Base-by-base conservation (phyloP, 805 yeast genomes). In the Ascoidea asiatica region DNA sequence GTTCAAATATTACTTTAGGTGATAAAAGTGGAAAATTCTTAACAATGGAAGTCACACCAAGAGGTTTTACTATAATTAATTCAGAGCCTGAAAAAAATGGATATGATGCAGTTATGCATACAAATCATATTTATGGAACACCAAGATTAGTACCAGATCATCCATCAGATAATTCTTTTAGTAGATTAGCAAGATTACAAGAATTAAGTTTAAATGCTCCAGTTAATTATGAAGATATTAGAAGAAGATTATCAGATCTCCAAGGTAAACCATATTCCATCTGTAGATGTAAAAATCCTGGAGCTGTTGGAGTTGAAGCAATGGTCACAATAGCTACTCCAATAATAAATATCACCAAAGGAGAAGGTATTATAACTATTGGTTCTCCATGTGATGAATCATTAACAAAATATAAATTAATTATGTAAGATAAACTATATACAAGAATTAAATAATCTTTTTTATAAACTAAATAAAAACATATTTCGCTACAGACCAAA, bases 121-220 rank as follows among this genome's bases (percentile, higher is more conserved):
- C 61, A 8, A 57, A 57, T 42, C 61, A 57, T 43, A 39, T 44
- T 6, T n/a, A n/a, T n/a, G n/a, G n/a, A n/a, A n/a, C n/a, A n/a
- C n/a, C n/a, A n/a, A n/a, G n/a, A n/a, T n/a, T n/a, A n/a, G n/a
- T n/a, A n/a, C n/a, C n/a, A n/a, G n/a, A n/a, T n/a, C 39, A 8
- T 4, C 56, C 56, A 21, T 41, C 48, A 17, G 42, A 48, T 18
- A 52, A 52, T 22, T 54, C 59, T 5, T 18, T 43, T 18, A 21
- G 37, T 13, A 52, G 59, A 41, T 47, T 45, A 5, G 43, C 46
- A 5, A 44, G 56, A 19, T 43, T 53, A 19, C 41, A 43, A 36
- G 53, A 55, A 38, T 29, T 54, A 11, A 46, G 46, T n/a, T 17
- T 33, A 13, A 45, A 41, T 7, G 43, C 48, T 4, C 48, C 43